A percentile compares a stretch with the other conserved stretches of the same genome.
Evolutionary conservation across 768 basidiomycete genomes (phyloP).

Genomic region (Astraeus odoratus): DNA sequence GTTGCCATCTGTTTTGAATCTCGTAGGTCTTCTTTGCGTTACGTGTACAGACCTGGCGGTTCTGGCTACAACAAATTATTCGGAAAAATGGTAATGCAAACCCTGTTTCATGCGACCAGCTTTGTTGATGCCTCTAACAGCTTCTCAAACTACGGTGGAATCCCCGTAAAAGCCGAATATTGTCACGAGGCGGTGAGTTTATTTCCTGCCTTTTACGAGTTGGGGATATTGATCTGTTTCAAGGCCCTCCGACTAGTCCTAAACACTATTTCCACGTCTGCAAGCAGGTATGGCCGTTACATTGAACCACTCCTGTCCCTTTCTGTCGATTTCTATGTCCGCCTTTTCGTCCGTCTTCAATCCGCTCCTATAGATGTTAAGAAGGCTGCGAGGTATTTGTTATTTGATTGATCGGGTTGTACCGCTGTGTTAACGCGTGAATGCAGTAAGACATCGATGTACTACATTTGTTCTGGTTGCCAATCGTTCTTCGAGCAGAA

Average conservation of each 20-base stretch:
- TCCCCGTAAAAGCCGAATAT: conserved; percentile 87
- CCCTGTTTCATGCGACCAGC: neutral
- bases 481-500: conserved; percentile 80
- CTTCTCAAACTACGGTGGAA: conserved; percentile 92
- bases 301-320: conserved; percentile 85
- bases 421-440: conserved; percentile 4
- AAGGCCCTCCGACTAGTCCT: conserved; percentile 91
- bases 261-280: conserved; percentile 76
- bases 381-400: conserved; percentile 63
- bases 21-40: conserved; percentile 83
- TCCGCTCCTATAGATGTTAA: conserved; percentile 80
- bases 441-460: conserved; percentile 74
- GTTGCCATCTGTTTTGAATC: conserved; percentile 1
- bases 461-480: conserved; percentile 81
- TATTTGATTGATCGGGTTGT: neutral
- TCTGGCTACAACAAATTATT: conserved; percentile 87
- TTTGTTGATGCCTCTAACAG: conserved; percentile 32
- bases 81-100: conserved; percentile 81
- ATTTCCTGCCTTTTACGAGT: neutral
- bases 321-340: conserved; percentile 96
- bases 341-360: conserved; percentile 78
- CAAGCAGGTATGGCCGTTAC: conserved; percentile 86
- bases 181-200: conserved; percentile 81
- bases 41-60: conserved; percentile 97
- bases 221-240: conserved; percentile 1